These are phyloP conservation scores for Phlegmacium glaucopus DNA, from an alignment of 768 basidiomycete species.

Conservation along the genomic window DNA sequence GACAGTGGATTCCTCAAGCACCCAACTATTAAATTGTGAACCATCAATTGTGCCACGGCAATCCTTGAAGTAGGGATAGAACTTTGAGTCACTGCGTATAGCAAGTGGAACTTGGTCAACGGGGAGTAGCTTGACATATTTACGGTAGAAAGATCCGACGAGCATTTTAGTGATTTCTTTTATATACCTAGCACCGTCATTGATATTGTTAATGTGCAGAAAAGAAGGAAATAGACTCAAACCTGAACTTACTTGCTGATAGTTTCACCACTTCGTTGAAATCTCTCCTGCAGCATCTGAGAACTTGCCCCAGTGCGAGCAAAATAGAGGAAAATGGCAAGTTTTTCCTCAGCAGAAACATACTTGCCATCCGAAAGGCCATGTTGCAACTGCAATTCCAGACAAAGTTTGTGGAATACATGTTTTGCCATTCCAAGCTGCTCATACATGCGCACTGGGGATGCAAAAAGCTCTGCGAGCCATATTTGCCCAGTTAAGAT, in stretches of 20 bases:
- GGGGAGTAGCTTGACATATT: conserved; percentile 19
- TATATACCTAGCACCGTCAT: not conserved
- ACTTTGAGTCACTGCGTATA: conserved; percentile 17
- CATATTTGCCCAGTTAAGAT: conserved; percentile 7
- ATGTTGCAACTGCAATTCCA: not conserved
- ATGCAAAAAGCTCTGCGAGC: conserved; percentile 9
- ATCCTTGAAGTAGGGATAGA: conserved; percentile 25
- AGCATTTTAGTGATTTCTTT: not conserved
- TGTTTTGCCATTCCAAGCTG: conserved; percentile 7
- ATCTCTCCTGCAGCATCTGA: conserved; percentile 26
- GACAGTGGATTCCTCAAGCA: conserved; percentile 5
- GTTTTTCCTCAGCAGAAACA: conserved; percentile 28
- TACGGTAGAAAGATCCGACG: conserved; percentile 16
- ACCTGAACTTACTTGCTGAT: too few species aligned
- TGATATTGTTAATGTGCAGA: too few species aligned
- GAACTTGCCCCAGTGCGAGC: conserved; percentile 21
- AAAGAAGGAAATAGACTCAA: too few species aligned
- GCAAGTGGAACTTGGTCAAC: conserved; percentile 15
- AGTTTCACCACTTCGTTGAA: conserved; percentile 33
- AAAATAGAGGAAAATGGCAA: conserved; percentile 31
- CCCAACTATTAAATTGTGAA: conserved; percentile 19
- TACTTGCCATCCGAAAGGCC: not conserved
- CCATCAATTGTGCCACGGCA: conserved; percentile 26
- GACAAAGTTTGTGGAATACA: conserved; percentile 4
- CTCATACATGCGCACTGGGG: conserved; percentile 4